Evolutionary conservation across 164 flowering plant species (phyloP).

Genomic region (Warburgia ugandensis): DNA sequence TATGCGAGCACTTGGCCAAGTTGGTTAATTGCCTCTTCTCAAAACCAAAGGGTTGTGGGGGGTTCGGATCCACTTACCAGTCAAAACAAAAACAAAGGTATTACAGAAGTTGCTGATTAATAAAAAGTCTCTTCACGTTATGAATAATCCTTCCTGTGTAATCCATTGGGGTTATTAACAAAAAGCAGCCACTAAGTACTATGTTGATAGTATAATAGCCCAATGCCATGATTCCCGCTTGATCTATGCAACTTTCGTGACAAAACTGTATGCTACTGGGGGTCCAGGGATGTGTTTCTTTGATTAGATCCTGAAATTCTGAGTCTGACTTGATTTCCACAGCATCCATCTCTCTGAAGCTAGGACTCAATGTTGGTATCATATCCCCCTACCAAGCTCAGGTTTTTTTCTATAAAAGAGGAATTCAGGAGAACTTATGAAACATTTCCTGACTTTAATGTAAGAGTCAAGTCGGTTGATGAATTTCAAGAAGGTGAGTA

Average conservation of each 20-base stretch:
- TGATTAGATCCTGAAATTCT: no score
- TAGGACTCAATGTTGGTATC: conserved; percentile 48
- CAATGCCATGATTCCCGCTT: background rate
- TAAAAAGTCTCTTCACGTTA: background rate
- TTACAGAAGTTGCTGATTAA: background rate
- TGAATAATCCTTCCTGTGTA: background rate
- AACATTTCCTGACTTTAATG: conserved; percentile 17
- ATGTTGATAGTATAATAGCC: no score
- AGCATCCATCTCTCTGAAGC: conserved; percentile 14
- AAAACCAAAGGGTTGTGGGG: no score
- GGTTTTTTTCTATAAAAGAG: conserved; percentile 32
- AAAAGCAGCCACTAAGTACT: no score
- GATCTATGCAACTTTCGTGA: background rate
- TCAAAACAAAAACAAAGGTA: no score
- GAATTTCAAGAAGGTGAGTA: conserved; percentile 63
- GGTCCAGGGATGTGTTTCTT: background rate
- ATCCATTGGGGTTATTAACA: background rate
- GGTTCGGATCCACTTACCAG: no score
- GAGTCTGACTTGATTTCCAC: no score
- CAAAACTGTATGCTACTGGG: background rate
- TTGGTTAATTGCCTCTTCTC: no score
- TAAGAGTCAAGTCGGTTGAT: conserved; percentile 45
- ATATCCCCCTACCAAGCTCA: conserved; percentile 70
- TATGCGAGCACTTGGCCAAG: no score
- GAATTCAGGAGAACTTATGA: conserved; percentile 30